Base-by-base conservation (phyloP, 768 basidiomycete genomes). In the Butyriboletus loyo region DNA sequence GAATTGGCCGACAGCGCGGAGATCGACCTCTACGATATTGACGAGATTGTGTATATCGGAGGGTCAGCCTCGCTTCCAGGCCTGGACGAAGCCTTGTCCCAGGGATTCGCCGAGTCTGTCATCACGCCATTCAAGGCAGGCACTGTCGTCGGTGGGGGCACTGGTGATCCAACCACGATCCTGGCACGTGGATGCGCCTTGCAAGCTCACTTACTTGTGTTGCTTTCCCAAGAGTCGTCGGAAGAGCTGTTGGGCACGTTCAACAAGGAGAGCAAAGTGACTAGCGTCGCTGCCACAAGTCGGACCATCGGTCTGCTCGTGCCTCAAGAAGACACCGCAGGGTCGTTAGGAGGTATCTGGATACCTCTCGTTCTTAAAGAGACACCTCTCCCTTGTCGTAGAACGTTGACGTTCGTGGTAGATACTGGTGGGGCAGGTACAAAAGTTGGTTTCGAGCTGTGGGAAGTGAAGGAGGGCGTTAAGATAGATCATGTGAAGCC, bases 11-110 rank as follows among this genome's bases (percentile, higher is more conserved):
- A 71, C 19, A 61, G 67, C 4, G 79, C 79, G 0, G 73, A 72
- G 24, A 59, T 87, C 9, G 88, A 92, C 63, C 67, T 83, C 5
- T 77, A 84, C 61, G 77, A 86, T 46, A 75, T 92, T 34, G 87
- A 89, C 60, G 89, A 92, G 70, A 78, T 92, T 42, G 84, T 90
- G 14, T 89, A 91, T 60, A 80, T 88, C 27, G 89, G 90, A 1
- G 89, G 89, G 13, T 84, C 86, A 1, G 77, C 86, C 2, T 83
- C 78, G 60, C 73, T 92, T 4, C 88, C 89, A 0, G 90, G 90
- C 0, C 75, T 92, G 36, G 84, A 89, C 63, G 83, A 84, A 63
- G 72, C 80, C 21, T 63, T 81, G 28, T 61, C 66, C 7, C 57
- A 77, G 40, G 82, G 83, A 4, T 84, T 90, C 71, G 56, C 71